Percentiles rank a stretch among this genome's conserved stretches.
Conservation (phyloP, 441 rosid genomes). For the Cnidoscolus chayamansa region DNA sequence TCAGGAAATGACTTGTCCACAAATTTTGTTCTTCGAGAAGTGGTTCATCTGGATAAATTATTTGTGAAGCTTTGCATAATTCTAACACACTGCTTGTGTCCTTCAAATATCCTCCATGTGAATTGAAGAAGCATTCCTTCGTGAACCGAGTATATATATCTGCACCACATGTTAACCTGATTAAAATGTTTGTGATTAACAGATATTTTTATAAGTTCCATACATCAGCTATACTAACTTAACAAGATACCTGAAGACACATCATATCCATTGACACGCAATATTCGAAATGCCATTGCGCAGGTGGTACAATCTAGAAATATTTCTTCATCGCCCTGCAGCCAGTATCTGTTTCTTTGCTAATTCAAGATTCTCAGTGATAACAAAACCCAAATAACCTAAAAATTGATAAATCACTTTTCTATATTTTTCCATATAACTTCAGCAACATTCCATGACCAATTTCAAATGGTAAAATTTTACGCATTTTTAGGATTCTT, state of each 20-base stretch:
- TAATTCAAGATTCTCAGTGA: conserved; percentile 24
- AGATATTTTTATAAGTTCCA: not conserved
- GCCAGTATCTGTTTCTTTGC: conserved; percentile 58
- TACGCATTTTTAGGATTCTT: not conserved
- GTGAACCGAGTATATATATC: conserved; percentile 48
- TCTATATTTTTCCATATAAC: not conserved
- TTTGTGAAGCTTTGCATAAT: conserved; percentile 61
- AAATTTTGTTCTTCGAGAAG: conserved; percentile 40
- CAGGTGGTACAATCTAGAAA: conserved; percentile 43
- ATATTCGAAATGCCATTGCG: conserved; percentile 63
- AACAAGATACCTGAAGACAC: conserved; percentile 59
- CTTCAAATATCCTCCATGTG: conserved; percentile 53
- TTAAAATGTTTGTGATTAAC: conserved; percentile 1
- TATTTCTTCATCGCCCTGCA: conserved; percentile 66
- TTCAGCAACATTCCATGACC: not conserved
- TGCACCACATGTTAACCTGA: conserved; percentile 26
- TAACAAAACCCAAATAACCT: not conserved
- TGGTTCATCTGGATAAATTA: conserved; percentile 48
- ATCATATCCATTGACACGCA: conserved; percentile 50
- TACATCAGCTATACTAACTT: conserved; percentile 11
- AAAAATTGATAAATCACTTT: not conserved
- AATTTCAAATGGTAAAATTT: not conserved
- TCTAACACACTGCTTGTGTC: conserved; percentile 52
- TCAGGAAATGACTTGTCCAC: conserved; percentile 54
- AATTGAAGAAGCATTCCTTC: conserved; percentile 47